A percentile compares a stretch with the other conserved stretches of the same genome.
phyloP scores from a whole-genome alignment of 805 yeast species.

The Yarrowia osloensis region DNA sequence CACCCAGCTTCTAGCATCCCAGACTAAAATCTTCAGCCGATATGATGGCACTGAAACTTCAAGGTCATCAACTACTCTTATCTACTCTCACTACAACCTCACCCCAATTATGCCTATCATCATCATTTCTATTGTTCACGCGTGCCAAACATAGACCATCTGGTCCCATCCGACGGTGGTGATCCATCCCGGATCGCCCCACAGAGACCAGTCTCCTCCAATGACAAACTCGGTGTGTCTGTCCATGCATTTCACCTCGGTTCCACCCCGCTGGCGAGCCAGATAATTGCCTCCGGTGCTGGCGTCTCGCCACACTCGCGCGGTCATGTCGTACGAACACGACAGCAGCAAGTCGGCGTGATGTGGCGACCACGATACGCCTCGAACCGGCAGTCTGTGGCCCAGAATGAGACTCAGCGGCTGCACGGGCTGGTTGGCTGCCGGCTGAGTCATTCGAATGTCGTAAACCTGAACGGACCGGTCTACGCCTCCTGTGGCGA shows the following conservation, averaged over 20 bases:
- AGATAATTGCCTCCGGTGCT: slow-evolving; percentile 44
- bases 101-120: no score
- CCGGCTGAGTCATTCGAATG: slow-evolving; percentile 60
- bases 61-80: no score
- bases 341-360: slow-evolving; percentile 66
- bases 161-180: slow-evolving; percentile 97
- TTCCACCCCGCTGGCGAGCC: slow-evolving; percentile 37
- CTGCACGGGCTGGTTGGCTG: slow-evolving; percentile 40
- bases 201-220: slow-evolving; percentile 92
- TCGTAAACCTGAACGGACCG: slow-evolving; percentile 86
- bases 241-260: slow-evolving; percentile 60
- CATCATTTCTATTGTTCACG: slow-evolving; percentile 37
- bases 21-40: no score
- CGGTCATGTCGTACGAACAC: slow-evolving; percentile 90
- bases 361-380: slow-evolving; percentile 89
- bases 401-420: slow-evolving; percentile 46
- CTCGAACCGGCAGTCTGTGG: slow-evolving; percentile 85
- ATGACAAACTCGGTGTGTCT: slow-evolving; percentile 85
- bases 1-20: no score
- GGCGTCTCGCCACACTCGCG: slow-evolving; percentile 78
- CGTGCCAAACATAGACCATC: slow-evolving; percentile 87
- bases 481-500: slow-evolving; percentile 94
- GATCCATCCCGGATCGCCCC: slow-evolving; percentile 97
- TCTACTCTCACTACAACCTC: no score
- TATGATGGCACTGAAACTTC: no score